Evolutionary conservation across 2,329 filamentous ascomycete genomes (phyloP), one percentile per base, ranked within the genome.

Genomic region (Calonectria pseudoreteaudii): DNA sequence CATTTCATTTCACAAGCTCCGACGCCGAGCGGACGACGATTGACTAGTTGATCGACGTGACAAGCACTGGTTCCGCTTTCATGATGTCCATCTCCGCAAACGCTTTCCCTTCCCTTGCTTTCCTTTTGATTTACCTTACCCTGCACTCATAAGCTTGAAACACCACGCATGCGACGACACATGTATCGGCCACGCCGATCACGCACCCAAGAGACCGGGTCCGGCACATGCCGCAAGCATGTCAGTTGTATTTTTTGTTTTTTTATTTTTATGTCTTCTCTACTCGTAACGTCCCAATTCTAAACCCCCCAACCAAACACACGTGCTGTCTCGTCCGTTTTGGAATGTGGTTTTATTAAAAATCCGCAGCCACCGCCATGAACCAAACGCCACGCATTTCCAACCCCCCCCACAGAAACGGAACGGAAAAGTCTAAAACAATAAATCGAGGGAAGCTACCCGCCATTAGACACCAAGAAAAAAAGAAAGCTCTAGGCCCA

Each of bases 321-420:
- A 38, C 41, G 26, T 62, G 23, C 30, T n/a, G 44, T n/a, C 13
- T 23, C 23, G 20, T n/a, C 11, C 1, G 44, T 47, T 47, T 47
- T 47, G 44, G 34, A 62, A 62, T 23, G 34, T 60, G 31, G 13
- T 58, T 26, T 56, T 34, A 26, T 41, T 62, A 14, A 11, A 18
- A 41, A 41, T 4, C 13, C 56, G 56, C 14, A 20, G 56, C 56
- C 56, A 41, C 36, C 36, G 56, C 16, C 56, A 30, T 41, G 23
- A 62, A 41, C 56, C 56, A 62, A 38, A 62, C 56, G 56, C 56
- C 56, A 62, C 34, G 34, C 56, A 62, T 62, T 41, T 28, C 56
- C 56, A 30, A 34, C 36, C 56, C 56, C 36, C 31, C n/a, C n/a
- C 36, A 41, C 56, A 41, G 14, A 28, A 62, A 41, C 20, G 23